Evolutionary conservation across 345 rosid genomes (phyloP).

Genomic region (Cardamine resedifolia): DNA sequence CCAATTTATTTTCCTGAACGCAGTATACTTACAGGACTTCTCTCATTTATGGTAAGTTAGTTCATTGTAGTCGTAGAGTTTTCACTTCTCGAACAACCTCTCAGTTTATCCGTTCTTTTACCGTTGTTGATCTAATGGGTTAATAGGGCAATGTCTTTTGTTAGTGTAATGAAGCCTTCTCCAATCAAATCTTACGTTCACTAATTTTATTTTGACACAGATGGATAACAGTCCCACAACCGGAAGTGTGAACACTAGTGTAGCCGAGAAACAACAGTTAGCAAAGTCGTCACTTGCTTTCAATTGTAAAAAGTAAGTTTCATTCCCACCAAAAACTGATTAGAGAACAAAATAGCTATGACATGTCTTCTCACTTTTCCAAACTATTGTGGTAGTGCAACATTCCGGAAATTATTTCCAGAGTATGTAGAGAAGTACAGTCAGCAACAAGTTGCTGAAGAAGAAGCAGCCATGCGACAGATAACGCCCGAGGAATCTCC

Average conservation of each 20-base stretch:
- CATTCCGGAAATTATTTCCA: slow-evolving; percentile 79
- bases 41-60: slow-evolving; percentile 18
- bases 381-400: slow-evolving; percentile 16
- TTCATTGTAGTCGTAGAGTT: not conserved
- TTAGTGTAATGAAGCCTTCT: not conserved
- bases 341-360: not conserved
- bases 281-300: slow-evolving; percentile 84
- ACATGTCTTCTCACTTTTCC: not conserved
- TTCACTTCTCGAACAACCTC: not conserved
- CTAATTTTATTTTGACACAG: slow-evolving; percentile 33
- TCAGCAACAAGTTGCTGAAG: slow-evolving; percentile 50
- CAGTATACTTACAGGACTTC: slow-evolving; percentile 14
- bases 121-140: not conserved
- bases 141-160: not conserved
- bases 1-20: not conserved
- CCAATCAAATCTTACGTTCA: not conserved
- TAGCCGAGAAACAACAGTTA: slow-evolving; percentile 66
- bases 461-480: slow-evolving; percentile 47
- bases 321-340: not conserved
- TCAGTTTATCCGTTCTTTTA: not conserved
- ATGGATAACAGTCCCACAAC: slow-evolving; percentile 92
- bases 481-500: slow-evolving; percentile 29
- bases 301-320: slow-evolving; percentile 85
- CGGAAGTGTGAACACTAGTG: slow-evolving; percentile 75
- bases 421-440: slow-evolving; percentile 75